Evolutionary conservation across 1,284 basidiomycete species (phyloP).

Genomic region (Omphalotus olearius): DNA sequence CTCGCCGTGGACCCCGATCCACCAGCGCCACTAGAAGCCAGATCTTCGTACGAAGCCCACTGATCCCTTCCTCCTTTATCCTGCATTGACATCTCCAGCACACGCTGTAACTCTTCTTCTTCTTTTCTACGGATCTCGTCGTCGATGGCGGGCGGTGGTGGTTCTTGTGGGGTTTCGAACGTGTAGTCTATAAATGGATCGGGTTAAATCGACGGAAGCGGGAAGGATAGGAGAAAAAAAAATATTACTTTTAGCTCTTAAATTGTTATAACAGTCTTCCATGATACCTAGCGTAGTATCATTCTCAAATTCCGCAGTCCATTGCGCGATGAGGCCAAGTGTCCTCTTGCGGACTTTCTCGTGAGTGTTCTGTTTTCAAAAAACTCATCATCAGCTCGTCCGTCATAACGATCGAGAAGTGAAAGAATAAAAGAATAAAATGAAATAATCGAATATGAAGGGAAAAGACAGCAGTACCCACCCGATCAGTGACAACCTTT

Average conservation of each 20-base stretch:
- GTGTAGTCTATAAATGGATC: constrained; percentile 51
- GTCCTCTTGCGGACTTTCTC: constrained; percentile 82
- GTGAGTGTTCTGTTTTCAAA: constrained; percentile 67
- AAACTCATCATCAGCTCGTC: neutral
- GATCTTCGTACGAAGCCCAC: neutral
- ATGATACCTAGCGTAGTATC: constrained; percentile 86
- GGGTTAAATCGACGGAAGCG: constrained; percentile 1
- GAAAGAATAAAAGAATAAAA: neutral
- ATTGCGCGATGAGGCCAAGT: constrained; percentile 73
- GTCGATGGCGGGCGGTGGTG: constrained; percentile 65
- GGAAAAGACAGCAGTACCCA: constrained; percentile 34
- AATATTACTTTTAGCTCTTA: constrained; percentile 78
- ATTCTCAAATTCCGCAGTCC: constrained; percentile 83
- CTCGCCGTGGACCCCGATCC: constrained; percentile 14
- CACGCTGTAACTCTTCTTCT: constrained; percentile 90
- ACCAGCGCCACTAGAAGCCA: constrained; percentile 14
- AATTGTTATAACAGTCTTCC: constrained; percentile 82
- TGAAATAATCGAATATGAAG: too few relatives aligned
- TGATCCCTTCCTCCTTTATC: constrained; percentile 69
- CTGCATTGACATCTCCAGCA: constrained; percentile 83
- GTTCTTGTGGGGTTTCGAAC: constrained; percentile 63
- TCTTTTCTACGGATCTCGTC: constrained; percentile 80
- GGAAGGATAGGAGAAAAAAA: constrained; percentile 9
- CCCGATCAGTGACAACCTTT: constrained; percentile 80
- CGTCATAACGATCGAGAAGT: constrained; percentile 8